A percentile compares a stretch with the other conserved stretches of the same genome.
Conservation (phyloP, 1,284 basidiomycete genomes). For the Cutaneotrichosporon arboriforme region DNA sequence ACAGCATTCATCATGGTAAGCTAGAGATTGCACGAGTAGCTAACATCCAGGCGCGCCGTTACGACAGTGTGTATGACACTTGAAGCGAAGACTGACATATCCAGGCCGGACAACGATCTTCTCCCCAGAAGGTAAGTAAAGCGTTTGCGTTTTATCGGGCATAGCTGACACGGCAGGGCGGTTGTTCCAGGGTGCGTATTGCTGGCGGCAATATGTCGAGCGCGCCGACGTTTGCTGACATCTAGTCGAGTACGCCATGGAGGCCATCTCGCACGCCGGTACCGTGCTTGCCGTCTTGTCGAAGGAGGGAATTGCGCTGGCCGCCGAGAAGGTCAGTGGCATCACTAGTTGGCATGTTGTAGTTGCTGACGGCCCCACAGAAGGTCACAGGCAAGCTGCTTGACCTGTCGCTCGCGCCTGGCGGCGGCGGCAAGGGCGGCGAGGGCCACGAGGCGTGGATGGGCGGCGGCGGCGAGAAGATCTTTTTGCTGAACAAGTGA, state of each 20-base stretch:
- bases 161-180: conserved; percentile 57
- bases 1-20: conserved; percentile 27
- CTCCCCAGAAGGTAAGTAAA: conserved; percentile 75
- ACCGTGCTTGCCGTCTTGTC: conserved; percentile 92
- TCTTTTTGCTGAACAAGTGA: conserved; percentile 79
- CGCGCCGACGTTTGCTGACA: conserved; percentile 7
- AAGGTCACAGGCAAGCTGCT: conserved; percentile 97
- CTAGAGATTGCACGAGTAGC: not conserved
- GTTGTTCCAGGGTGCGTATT: conserved; percentile 69
- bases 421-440: conserved; percentile 56
- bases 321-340: conserved; percentile 71
- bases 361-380: conserved; percentile 32
- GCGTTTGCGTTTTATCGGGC: not conserved
- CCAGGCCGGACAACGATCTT: conserved; percentile 76
- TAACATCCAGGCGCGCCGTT: conserved; percentile 67
- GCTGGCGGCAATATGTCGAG: not conserved
- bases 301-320: conserved; percentile 93
- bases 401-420: conserved; percentile 82
- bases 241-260: conserved; percentile 97
- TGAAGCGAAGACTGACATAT: conserved; percentile 1
- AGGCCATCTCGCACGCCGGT: conserved; percentile 94
- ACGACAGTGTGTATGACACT: conserved; percentile 65
- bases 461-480: conserved; percentile 94
- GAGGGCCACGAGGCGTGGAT: conserved; percentile 55
- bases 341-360: not conserved